These are phyloP conservation scores for Ustilago bromivora DNA, from an alignment of 1,284 basidiomycete species.

Conservation along the genomic window DNA sequence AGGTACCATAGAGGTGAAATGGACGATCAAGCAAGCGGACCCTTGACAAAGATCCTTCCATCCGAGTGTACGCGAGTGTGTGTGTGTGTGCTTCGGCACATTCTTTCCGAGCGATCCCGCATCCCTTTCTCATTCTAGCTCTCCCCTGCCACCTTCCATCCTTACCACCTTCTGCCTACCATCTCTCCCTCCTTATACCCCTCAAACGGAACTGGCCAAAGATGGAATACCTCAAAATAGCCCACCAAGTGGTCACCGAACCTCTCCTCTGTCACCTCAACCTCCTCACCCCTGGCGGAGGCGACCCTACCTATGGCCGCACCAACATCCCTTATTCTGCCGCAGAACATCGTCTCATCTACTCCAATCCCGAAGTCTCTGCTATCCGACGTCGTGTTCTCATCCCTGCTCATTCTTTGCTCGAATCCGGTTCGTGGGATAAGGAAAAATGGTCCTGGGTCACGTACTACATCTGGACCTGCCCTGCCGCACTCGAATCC, in stretches of 20 bases:
- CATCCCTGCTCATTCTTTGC: constrained; percentile 43
- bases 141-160: neutral
- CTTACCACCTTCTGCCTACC: neutral
- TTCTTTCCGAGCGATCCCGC: neutral
- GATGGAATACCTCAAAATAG: constrained; percentile 39
- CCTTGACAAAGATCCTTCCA: neutral
- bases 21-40: neutral
- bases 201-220: neutral
- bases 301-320: constrained; percentile 66
- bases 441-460: constrained; percentile 50
- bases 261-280: constrained; percentile 62
- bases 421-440: constrained; percentile 44
- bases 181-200: neutral
- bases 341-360: constrained; percentile 58
- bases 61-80: constrained; percentile 3
- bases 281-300: constrained; percentile 50
- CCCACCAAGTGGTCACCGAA: constrained; percentile 61
- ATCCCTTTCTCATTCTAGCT: neutral
- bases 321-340: constrained; percentile 51
- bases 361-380: constrained; percentile 62
- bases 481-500: constrained; percentile 38
- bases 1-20: too few relatives aligned
- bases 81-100: constrained; percentile 4
- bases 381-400: constrained; percentile 54
- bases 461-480: constrained; percentile 65